phyloP scores from a whole-genome alignment of 164 flowering plant species.

The Stephania japonica region DNA sequence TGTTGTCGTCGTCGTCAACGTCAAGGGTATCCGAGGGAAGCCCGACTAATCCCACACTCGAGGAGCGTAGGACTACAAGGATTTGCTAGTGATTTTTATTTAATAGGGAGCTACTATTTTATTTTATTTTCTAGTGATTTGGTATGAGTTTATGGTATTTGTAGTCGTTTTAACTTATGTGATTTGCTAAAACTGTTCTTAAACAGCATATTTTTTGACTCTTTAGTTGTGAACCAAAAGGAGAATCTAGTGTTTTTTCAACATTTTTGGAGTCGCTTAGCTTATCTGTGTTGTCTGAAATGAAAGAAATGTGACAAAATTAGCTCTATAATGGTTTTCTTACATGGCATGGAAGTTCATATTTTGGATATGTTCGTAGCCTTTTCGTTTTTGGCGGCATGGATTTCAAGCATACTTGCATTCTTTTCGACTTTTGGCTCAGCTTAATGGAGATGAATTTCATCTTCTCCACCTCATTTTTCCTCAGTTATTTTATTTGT shows the following conservation, averaged over 20 bases:
- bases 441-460: neutral
- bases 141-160: neutral
- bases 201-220: no score
- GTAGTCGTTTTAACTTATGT: no score
- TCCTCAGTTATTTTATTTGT: neutral
- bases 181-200: no score
- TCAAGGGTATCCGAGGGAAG: no score
- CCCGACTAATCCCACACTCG: no score
- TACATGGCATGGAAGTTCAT: neutral
- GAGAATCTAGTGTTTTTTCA: neutral
- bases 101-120: no score
- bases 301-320: neutral
- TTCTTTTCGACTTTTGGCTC: neutral
- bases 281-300: neutral
- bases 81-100: no score
- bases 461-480: neutral
- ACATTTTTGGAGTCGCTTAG: neutral
- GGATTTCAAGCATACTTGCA: neutral
- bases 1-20: no score
- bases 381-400: neutral
- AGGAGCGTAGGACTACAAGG: no score
- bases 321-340: neutral
- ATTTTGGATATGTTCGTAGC: neutral
- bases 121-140: neutral
- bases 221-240: neutral